A percentile compares a stretch with the other conserved stretches of the same genome.
phyloP scores from a whole-genome alignment of 768 basidiomycete genomes.

The Kwoniella shandongensis region DNA sequence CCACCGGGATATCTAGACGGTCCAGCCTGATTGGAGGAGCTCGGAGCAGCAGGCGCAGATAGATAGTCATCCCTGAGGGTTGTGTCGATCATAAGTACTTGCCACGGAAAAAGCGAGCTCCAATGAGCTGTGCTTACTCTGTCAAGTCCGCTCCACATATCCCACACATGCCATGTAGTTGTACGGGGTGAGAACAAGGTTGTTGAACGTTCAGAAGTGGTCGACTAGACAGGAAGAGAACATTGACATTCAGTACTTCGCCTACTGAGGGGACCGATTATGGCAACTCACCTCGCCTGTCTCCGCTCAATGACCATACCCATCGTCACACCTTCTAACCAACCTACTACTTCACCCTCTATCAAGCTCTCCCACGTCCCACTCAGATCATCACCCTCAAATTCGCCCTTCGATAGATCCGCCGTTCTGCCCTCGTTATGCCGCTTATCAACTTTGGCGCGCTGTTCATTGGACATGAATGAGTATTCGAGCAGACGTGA shows the following conservation, averaged over 20 bases:
- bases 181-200: constrained; percentile 95
- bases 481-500: constrained; percentile 72
- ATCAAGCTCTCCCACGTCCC: constrained; percentile 89
- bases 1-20: constrained; percentile 33
- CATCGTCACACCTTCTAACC: constrained; percentile 55
- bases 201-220: constrained; percentile 65
- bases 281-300: constrained; percentile 26
- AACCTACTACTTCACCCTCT: constrained; percentile 71
- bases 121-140: constrained; percentile 33
- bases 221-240: constrained; percentile 26
- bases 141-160: constrained; percentile 93
- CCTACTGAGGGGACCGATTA: too few relatives aligned
- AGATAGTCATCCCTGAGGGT: constrained; percentile 52
- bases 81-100: too few relatives aligned
- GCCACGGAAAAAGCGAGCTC: too few relatives aligned
- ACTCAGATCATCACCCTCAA: constrained; percentile 76
- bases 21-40: constrained; percentile 18
- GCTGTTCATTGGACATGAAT: constrained; percentile 62
- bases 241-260: not conserved
- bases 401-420: constrained; percentile 53
- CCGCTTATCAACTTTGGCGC: constrained; percentile 47
- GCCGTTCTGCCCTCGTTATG: constrained; percentile 22
- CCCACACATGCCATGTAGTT: constrained; percentile 86
- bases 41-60: constrained; percentile 14
- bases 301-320: constrained; percentile 32